Percentiles rank a stretch among this genome's conserved stretches.
phyloP scores from a whole-genome alignment of 2,329 filamentous ascomycete genomes.

The Xylariaceae sp. region DNA sequence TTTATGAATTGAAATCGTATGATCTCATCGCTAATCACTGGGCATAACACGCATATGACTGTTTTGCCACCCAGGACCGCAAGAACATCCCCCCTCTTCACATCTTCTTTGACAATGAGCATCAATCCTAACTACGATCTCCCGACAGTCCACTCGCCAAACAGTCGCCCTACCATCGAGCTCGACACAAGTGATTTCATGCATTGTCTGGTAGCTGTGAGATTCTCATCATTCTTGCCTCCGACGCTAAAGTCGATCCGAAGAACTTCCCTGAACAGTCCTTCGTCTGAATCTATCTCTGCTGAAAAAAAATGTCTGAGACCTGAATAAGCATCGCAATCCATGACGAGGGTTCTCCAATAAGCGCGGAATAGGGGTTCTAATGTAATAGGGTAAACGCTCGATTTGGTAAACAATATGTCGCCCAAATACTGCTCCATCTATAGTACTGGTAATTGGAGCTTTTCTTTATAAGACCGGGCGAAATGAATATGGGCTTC shows the following conservation, averaged over 20 bases:
- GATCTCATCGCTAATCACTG: background rate
- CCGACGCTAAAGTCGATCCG: background rate
- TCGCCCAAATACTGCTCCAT: background rate
- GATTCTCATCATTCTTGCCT: background rate
- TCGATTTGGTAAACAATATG: background rate
- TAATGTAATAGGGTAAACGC: background rate
- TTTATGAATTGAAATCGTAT: background rate
- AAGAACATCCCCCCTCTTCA: slow-evolving; percentile 1
- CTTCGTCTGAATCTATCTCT: slow-evolving; percentile 1
- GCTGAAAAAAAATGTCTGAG: background rate
- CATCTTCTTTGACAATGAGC: background rate
- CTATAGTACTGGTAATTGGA: background rate
- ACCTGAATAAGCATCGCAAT: slow-evolving; percentile 2
- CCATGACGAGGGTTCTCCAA: slow-evolving; percentile 5
- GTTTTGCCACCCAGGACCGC: slow-evolving; percentile 2
- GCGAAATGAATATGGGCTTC: no score
- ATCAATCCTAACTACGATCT: slow-evolving; percentile 3
- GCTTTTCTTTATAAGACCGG: background rate
- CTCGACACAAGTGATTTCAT: background rate
- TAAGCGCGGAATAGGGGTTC: slow-evolving; percentile 3
- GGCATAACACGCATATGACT: slow-evolving; percentile 6
- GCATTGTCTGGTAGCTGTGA: no score
- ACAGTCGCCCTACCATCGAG: background rate
- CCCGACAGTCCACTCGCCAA: background rate
- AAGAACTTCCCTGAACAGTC: background rate